Conservation (phyloP, 1,284 basidiomycete genomes). For the Tilletia caries region DNA sequence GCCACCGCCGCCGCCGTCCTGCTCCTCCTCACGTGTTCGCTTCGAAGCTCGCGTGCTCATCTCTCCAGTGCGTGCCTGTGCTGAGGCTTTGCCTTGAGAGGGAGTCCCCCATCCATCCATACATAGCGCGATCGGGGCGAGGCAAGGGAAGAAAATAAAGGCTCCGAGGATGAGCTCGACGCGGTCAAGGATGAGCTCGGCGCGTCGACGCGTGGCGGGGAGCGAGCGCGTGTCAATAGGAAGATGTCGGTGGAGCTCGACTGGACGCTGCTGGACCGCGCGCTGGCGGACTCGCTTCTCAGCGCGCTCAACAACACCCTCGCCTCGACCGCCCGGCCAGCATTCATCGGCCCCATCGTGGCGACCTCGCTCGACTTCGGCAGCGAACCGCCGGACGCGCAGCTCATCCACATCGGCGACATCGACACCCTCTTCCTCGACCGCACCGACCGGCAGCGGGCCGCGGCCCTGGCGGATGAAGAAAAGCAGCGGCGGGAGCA, state of each 20-base stretch:
- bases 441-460: conserved; percentile 9
- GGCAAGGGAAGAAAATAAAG: not conserved
- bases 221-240: not conserved
- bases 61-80: too few species aligned
- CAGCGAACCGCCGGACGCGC: conserved; percentile 73
- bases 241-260: conserved; percentile 59
- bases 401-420: conserved; percentile 85
- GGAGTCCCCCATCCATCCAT: too few species aligned
- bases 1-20: not conserved
- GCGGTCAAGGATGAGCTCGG: not conserved
- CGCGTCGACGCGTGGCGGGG: not conserved
- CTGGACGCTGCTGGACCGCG: conserved; percentile 60
- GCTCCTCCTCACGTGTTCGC: too few species aligned
- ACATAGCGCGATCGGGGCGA: too few species aligned
- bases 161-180: not conserved
- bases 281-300: conserved; percentile 70
- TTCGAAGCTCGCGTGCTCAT: too few species aligned
- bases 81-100: too few species aligned
- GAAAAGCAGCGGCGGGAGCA: not conserved
- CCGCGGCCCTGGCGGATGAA: conserved; percentile 10
- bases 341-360: conserved; percentile 86
- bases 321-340: conserved; percentile 68
- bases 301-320: conserved; percentile 78
- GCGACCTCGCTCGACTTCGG: conserved; percentile 86
- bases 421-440: conserved; percentile 79